Percentiles rank a stretch among this genome's conserved stretches.
These are phyloP conservation scores for Penicilliopsis zonata DNA, from an alignment of 495 filamentous ascomycete species.

Conservation along the genomic window DNA sequence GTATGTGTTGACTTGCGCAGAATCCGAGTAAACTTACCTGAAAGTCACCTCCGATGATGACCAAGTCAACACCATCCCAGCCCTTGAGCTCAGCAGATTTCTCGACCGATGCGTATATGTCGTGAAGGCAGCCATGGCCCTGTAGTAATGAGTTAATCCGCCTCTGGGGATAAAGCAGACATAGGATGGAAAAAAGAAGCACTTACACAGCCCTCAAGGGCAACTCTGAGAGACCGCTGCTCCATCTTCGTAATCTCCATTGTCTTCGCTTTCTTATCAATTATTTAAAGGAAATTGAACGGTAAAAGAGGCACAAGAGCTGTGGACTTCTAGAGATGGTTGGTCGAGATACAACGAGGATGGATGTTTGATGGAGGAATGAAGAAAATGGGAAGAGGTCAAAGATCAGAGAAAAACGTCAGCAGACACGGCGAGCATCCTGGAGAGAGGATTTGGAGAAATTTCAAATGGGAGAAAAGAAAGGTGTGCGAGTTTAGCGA, in stretches of 20 bases:
- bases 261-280: no score
- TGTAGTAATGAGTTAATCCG: slow-evolving; percentile 13
- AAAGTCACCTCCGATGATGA: slow-evolving; percentile 88
- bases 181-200: background rate
- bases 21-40: slow-evolving; percentile 39
- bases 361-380: no score
- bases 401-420: no score
- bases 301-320: no score
- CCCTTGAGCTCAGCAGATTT: slow-evolving; percentile 47
- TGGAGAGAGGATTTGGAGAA: no score
- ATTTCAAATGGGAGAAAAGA: no score
- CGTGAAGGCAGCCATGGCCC: slow-evolving; percentile 85
- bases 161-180: background rate
- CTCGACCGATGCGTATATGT: slow-evolving; percentile 71
- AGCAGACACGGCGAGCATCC: no score
- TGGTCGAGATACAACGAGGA: no score
- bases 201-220: slow-evolving; percentile 74
- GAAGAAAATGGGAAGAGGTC: no score
- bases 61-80: slow-evolving; percentile 67
- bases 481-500: no score
- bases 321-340: no score
- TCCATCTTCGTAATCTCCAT: slow-evolving; percentile 5
- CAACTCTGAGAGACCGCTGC: slow-evolving; percentile 33
- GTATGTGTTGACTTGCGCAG: slow-evolving; percentile 1
- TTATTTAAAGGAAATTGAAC: no score